Evolutionary conservation across 2,329 filamentous ascomycete species (phyloP).

Genomic region (Xylariaceae sp.): DNA sequence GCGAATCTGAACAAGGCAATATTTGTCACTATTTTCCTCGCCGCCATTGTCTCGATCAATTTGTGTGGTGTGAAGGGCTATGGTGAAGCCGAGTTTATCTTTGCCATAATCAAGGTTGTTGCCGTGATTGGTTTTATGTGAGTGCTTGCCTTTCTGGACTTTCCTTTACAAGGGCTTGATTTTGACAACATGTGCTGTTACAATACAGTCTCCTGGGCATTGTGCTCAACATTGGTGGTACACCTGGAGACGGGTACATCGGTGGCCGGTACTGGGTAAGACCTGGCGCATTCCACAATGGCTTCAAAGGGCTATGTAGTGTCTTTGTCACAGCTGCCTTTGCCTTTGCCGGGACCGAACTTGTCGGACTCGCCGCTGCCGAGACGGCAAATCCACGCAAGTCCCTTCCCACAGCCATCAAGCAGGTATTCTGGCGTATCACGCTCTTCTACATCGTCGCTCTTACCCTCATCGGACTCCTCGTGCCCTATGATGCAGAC

Average conservation of each 20-base stretch:
- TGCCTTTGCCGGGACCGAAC: constrained; percentile 69
- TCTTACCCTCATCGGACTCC: constrained; percentile 71
- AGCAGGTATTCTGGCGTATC: constrained; percentile 95
- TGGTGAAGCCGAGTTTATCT: constrained; percentile 84
- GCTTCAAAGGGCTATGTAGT: constrained; percentile 76
- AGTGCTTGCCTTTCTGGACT: constrained; percentile 10
- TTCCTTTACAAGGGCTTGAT: constrained; percentile 1
- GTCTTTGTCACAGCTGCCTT: constrained; percentile 75
- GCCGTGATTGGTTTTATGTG: constrained; percentile 88
- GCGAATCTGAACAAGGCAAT: constrained; percentile 58
- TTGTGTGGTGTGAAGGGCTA: constrained; percentile 84
- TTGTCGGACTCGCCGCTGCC: constrained; percentile 70
- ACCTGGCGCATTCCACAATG: constrained; percentile 80
- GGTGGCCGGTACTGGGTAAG: constrained; percentile 70
- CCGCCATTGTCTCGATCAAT: constrained; percentile 74
- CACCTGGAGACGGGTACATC: constrained; percentile 67
- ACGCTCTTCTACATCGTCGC: constrained; percentile 84
- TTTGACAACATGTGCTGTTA: constrained; percentile 7
- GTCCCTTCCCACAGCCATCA: constrained; percentile 78
- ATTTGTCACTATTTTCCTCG: constrained; percentile 78
- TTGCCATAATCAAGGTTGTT: constrained; percentile 78
- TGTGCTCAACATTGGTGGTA: constrained; percentile 78
- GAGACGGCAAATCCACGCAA: constrained; percentile 76
- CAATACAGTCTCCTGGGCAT: constrained; percentile 69
- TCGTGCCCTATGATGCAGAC: constrained; percentile 68